phyloP scores from a whole-genome alignment of 2,329 filamentous ascomycete species.

The Orbilia quercus region DNA sequence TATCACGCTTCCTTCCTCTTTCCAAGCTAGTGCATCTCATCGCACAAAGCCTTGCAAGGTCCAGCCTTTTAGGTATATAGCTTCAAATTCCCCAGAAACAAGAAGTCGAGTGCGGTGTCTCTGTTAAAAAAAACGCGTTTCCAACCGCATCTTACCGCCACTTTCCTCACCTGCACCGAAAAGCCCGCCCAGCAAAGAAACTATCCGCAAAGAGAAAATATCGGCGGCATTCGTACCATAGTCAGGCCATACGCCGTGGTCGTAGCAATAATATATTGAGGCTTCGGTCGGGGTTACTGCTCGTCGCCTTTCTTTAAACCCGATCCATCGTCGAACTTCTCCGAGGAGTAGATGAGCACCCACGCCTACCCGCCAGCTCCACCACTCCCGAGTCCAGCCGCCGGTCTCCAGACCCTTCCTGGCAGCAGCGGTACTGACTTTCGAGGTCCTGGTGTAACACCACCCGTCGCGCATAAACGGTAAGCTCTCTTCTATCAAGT shows the following conservation, averaged over 20 bases:
- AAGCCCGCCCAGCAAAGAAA: constrained; percentile 37
- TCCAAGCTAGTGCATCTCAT: constrained; percentile 35
- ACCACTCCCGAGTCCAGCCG: constrained; percentile 56
- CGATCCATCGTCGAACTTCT: constrained; percentile 43
- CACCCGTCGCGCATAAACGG: constrained; percentile 54
- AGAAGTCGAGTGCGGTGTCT: constrained; percentile 26
- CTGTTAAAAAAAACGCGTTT: constrained; percentile 56
- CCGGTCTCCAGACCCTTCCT: constrained; percentile 51
- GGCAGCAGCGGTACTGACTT: constrained; percentile 41
- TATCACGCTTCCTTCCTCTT: constrained; percentile 38
- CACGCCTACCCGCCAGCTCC: constrained; percentile 55
- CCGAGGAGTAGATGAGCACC: constrained; percentile 54
- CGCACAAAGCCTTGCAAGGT: constrained; percentile 12
- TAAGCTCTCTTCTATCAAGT: constrained; percentile 29
- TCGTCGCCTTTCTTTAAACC: constrained; percentile 31
- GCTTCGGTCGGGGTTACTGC: constrained; percentile 31
- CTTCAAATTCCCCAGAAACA: constrained; percentile 53
- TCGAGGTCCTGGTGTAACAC: constrained; percentile 43
- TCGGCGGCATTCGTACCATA: constrained; percentile 37
- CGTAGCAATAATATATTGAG: too few species aligned
- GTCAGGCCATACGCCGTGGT: constrained; percentile 24
- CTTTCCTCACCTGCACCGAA: constrained; percentile 51
- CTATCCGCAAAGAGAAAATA: constrained; percentile 51
- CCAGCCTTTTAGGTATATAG: constrained; percentile 30
- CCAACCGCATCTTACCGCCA: constrained; percentile 56